Conservation (phyloP, 495 filamentous ascomycete genomes). For the Lineolata rhizophorae region DNA sequence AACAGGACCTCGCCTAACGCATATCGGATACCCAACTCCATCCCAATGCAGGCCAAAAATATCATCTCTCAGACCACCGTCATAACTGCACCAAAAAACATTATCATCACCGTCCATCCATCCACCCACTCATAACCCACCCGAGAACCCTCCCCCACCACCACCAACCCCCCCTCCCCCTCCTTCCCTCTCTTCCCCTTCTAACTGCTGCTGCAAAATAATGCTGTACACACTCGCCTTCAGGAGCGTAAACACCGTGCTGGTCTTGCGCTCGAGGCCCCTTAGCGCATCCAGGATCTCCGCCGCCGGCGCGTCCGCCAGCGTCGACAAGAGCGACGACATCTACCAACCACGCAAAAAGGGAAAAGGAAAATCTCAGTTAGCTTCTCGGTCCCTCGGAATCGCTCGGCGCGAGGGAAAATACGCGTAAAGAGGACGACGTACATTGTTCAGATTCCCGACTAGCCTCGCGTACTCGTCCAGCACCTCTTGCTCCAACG, state of each 20-base stretch:
- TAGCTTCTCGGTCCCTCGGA: no score
- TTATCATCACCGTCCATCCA: no score
- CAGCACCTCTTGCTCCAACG: conserved; percentile 81
- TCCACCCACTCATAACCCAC: no score
- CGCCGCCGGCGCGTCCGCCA: conserved; percentile 40
- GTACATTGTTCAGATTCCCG: conserved; percentile 77
- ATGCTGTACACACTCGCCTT: conserved; percentile 98
- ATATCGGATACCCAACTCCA: no score
- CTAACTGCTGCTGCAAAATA: conserved; percentile 89
- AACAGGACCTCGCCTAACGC: no score
- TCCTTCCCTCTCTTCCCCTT: conserved; percentile 30
- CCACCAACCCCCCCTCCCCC: no score
- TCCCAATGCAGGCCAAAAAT: no score
- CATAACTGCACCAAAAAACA: no score
- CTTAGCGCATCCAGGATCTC: conserved; percentile 67
- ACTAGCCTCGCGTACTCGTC: conserved; percentile 79
- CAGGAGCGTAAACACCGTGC: conserved; percentile 77
- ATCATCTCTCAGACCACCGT: no score
- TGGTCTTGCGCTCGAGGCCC: conserved; percentile 79
- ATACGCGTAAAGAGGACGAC: not conserved
- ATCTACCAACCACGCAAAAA: conserved; percentile 29
- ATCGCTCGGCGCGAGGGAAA: no score
- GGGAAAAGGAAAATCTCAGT: not conserved
- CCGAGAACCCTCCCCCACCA: no score
- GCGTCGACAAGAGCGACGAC: conserved; percentile 33